Conservation (phyloP, 805 yeast species). For the Schizosaccharomyces japonicus region DNA sequence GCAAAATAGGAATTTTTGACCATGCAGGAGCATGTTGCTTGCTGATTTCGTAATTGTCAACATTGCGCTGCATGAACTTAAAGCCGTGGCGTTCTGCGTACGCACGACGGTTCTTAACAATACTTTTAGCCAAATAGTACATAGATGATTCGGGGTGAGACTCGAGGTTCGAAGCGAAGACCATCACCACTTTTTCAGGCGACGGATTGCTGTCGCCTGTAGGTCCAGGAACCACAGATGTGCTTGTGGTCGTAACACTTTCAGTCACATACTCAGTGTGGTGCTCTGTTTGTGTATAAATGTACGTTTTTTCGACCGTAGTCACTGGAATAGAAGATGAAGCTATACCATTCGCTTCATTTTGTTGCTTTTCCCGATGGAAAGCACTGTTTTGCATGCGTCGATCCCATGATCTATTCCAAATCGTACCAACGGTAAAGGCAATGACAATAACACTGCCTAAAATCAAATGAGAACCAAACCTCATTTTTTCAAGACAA, state of each 20-base stretch:
- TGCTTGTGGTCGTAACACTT: background rate
- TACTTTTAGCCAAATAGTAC: background rate
- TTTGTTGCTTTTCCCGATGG: too few species aligned
- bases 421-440: too few species aligned
- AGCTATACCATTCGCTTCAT: too few species aligned
- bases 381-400: too few species aligned
- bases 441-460: too few species aligned
- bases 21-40: constrained; percentile 11
- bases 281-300: too few species aligned
- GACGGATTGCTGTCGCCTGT: background rate
- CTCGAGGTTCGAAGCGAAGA: background rate
- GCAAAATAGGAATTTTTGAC: constrained; percentile 17
- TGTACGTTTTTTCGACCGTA: too few species aligned
- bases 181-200: background rate
- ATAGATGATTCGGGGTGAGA: background rate
- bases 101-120: constrained; percentile 1
- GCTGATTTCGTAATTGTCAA: background rate
- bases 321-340: too few species aligned
- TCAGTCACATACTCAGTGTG: too few species aligned
- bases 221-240: background rate
- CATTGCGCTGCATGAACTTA: background rate
- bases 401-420: too few species aligned
- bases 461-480: too few species aligned
- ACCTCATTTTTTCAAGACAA: too few species aligned
- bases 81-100: constrained; percentile 3